A percentile compares a stretch with the other conserved stretches of the same genome.
These are phyloP conservation scores for Daedalea quercina DNA, from an alignment of 768 basidiomycete species.

Conservation along the genomic window DNA sequence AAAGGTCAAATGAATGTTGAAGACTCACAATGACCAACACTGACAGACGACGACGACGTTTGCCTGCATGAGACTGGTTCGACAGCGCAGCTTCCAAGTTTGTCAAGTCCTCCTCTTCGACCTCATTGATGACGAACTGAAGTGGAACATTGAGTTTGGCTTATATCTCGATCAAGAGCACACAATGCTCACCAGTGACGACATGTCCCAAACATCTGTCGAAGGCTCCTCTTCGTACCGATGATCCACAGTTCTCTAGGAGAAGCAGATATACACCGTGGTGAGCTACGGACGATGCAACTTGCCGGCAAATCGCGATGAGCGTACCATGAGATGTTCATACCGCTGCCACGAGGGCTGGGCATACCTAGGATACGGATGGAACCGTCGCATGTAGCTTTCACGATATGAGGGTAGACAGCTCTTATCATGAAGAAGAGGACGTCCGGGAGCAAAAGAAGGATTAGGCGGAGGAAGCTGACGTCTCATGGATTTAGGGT, in stretches of 20 bases:
- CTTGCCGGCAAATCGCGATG: no score
- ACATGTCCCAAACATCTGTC: background rate
- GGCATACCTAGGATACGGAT: background rate
- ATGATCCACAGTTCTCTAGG: background rate
- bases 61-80: background rate
- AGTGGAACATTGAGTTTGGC: background rate
- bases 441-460: background rate
- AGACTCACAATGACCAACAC: background rate
- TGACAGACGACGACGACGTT: background rate
- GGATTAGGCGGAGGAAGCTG: no score
- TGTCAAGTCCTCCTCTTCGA: background rate
- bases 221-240: background rate
- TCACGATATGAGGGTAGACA: background rate
- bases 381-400: background rate
- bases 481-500: no score
- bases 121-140: background rate
- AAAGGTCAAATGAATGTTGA: background rate
- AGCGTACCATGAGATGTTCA: background rate
- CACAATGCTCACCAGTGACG: background rate
- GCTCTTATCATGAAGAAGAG: background rate
- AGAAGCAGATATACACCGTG: background rate
- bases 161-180: background rate
- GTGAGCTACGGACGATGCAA: no score
- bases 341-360: background rate
- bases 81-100: background rate